Base-by-base conservation (phyloP, 305 asterid genomes). In the Fraxinus baroniana region DNA sequence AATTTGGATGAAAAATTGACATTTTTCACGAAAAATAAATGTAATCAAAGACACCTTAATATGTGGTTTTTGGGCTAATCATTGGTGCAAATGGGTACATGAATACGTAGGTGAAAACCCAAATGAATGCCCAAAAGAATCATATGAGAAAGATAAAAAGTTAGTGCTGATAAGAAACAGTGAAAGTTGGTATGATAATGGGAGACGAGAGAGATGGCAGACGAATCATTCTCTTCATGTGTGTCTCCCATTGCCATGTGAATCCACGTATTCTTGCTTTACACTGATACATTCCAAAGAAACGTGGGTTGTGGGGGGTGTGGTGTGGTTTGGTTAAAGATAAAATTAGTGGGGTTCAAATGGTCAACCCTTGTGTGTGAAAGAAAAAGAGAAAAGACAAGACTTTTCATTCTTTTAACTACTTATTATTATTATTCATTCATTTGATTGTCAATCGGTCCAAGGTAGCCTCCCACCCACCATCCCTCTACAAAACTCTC, bases 291-390 rank as follows among this genome's bases (percentile, higher is more conserved):
- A 41, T 41, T 9, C 52, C 52, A 41, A 41, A 41, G 17, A 41
- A 41, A 9, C 52, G 17, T 37, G 32, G 71, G n/a, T 41, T 41
- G 66, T 18, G 66, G 66, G 66, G 39, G 39, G 39, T 52, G 64
- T 18, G 64, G n/a, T 13, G 1, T n/a, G 76, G 57, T 60, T 71
- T 87, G 41, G 84, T 87, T 85, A 80, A 75, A 78, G 80, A 82
- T 81, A 78, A 74, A 80, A 32, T 76, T 60, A 83, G 91, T 85
- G 93, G 90, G 89, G 88, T 79, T 90, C 91, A 66, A 83, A 77
- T 91, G 85, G 97, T 91, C 98, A 94, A 93, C 97, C 90, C 62
- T 52, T 18, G 81, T 28, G 76, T 41, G n/a, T 12, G 55, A 44
- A 44, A 44, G 55, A 44, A 13, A 44, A 12, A 13, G 81, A 13